Evolutionary conservation across 768 basidiomycete species (phyloP), one percentile per base, ranked within the genome.

Genomic region (Mycena kentingensis): DNA sequence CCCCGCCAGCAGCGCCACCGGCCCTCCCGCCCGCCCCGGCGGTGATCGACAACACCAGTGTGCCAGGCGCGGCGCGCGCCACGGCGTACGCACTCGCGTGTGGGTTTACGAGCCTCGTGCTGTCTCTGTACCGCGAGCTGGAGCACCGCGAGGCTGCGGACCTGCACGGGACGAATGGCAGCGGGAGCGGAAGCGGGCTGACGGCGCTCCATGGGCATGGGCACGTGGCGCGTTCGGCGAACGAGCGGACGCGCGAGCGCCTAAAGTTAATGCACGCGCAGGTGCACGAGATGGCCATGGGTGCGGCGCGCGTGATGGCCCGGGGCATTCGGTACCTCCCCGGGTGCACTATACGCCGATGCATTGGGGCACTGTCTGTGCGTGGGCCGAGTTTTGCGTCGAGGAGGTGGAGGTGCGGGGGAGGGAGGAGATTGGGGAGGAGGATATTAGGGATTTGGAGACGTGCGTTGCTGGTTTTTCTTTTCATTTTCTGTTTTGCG

Each of bases 381-480:
- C 27, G 19, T 46, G 44, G 44, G 44, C 44, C 16, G 44, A 46
- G 29, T 46, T 46, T 29, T 46, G 25, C 31, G 26, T 46, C 26
- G 44, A 28, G 44, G 44, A 32, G 29, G 29, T 22, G 44, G 44
- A 46, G 44, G 26, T 32, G 5, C n/a, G n/a, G n/a, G n/a, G n/a
- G n/a, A 19, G 28, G 26, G 44, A 24, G 41, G 22, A 24, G 18
- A 18, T 32, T n/a, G 26, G 18, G n/a, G 26, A 28, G n/a, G 44
- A 46, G 10, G 26, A 29, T 5, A 29, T 29, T 12, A 28, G 21
- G 5, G 29, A 46, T 46, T 32, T 46, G 29, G 15, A 11, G 15
- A 46, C 44, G 44, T 46, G 44, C 25, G 44, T 32, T 46, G n/a
- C 15, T 42, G 22, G 36, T 42, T 27, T n/a, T n/a, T n/a, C n/a